Base-by-base conservation (phyloP, 2,329 filamentous ascomycete genomes). In the Aspergillus flavus region DNA sequence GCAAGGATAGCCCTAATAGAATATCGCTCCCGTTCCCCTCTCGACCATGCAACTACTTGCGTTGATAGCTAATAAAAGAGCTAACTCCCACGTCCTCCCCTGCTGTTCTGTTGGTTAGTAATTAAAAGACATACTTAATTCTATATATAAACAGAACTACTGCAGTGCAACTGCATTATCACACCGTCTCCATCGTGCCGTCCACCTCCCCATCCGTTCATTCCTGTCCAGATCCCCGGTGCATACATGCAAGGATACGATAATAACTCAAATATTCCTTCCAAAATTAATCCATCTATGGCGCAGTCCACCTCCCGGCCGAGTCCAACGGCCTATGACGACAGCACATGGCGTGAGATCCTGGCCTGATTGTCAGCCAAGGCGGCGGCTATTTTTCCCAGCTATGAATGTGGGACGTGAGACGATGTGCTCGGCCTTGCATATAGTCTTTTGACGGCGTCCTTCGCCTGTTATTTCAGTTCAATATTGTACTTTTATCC, bases 131-230 rank as follows among this genome's bases (percentile, higher is more conserved):
- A n/a, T n/a, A 16, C 39, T n/a, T 46, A 6, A 12, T 26, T 19
- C 46, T 50, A 50, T 50, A 50, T 50, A 50, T 34, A 54, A 54
- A 21, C 30, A 0, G 11, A 23, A 36, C 57, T 50, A 41, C 45
- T 59, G 57, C 46, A 53, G 19, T 39, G 4, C 14, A 21, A 11
- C 46, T 59, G 46, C 57, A 52, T 59, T 59, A 39, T 59, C 57
- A 59, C 57, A 59, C 57, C 57, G 48, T 48, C 3, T 6, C 34
- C 30, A 53, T 59, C 46, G 26, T 41, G 19, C 5, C 23, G 21
- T 52, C 30, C 41, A 12, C 12, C 12, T 46, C 30, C 14, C n/a
- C 26, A 46, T 48, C 57, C 26, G 56, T n/a, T 32, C 46, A 19
- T 50, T 32, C 46, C 28, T 28, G 23, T 23, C 56, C 43, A 19